Percentiles rank a stretch among this genome's conserved stretches.
phyloP scores from a whole-genome alignment of 176 grass and related monocot species.

The Carex parvula region DNA sequence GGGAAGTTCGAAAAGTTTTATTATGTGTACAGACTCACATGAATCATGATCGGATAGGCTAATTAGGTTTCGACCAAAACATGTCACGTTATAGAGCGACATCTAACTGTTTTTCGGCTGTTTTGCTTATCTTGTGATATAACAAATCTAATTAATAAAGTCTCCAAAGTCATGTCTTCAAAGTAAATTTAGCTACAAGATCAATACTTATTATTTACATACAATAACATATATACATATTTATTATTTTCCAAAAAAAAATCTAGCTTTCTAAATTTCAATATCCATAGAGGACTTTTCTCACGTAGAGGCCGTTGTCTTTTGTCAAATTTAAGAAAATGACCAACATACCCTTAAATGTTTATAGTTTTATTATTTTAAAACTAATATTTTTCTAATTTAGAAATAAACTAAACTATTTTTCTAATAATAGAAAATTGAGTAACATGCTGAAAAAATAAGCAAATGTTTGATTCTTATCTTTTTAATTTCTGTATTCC shows the following conservation, averaged over 20 bases:
- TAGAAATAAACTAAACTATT: too few species aligned
- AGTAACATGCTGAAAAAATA: too few species aligned
- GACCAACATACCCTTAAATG: background rate
- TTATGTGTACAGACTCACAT: background rate
- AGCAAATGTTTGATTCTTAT: too few species aligned
- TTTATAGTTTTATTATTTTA: too few species aligned
- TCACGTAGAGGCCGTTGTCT: too few species aligned
- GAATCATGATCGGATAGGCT: background rate
- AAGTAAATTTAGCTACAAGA: background rate
- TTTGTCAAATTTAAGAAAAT: background rate
- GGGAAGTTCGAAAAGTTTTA: background rate
- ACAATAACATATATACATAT: too few species aligned
- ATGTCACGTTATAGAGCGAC: constrained; percentile 5
- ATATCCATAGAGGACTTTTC: too few species aligned
- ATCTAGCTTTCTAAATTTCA: too few species aligned
- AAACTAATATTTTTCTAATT: too few species aligned
- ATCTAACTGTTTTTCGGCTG: constrained; percentile 19
- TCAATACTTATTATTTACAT: background rate
- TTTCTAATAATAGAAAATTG: too few species aligned
- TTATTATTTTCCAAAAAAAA: too few species aligned
- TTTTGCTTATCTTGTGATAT: constrained; percentile 12
- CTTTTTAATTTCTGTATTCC: too few species aligned
- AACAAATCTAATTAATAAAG: background rate
- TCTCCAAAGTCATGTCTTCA: background rate
- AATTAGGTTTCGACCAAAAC: constrained; percentile 13